Conservation (phyloP, 2,329 filamentous ascomycete species). For the Dothistroma pini region DNA sequence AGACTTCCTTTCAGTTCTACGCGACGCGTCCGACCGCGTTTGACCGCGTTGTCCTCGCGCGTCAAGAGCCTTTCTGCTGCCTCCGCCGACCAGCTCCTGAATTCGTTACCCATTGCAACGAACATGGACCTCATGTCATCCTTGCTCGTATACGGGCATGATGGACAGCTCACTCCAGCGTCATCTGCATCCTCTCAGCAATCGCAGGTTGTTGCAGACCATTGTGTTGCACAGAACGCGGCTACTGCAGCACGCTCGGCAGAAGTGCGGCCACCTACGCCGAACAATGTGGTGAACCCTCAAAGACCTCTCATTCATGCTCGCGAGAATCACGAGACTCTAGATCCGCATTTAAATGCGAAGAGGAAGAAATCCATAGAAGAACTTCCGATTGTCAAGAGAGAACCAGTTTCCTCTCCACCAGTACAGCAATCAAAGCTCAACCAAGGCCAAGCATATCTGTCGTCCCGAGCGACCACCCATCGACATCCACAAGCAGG, state of each 20-base stretch:
- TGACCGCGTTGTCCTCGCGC: not conserved
- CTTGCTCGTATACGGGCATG: conserved; percentile 7
- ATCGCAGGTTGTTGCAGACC: not conserved
- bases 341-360: not conserved
- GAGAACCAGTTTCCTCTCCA: not conserved
- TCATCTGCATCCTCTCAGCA: conserved; percentile 6
- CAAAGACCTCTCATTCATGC: not conserved
- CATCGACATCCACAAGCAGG: not conserved
- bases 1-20: not conserved
- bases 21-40: not conserved
- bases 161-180: conserved; percentile 19
- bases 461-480: not conserved
- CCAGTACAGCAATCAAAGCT: conserved; percentile 4
- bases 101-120: not conserved
- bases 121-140: conserved; percentile 14
- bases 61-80: not conserved
- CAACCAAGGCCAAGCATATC: not conserved
- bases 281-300: not conserved
- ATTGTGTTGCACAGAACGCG: not conserved
- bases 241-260: not conserved
- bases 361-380: not conserved
- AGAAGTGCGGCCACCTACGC: not conserved
- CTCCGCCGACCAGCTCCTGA: not conserved
- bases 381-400: not conserved
- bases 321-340: not conserved